Base-by-base conservation (phyloP, 75 land plant genomes). In the Adiantum capillusveneris region DNA sequence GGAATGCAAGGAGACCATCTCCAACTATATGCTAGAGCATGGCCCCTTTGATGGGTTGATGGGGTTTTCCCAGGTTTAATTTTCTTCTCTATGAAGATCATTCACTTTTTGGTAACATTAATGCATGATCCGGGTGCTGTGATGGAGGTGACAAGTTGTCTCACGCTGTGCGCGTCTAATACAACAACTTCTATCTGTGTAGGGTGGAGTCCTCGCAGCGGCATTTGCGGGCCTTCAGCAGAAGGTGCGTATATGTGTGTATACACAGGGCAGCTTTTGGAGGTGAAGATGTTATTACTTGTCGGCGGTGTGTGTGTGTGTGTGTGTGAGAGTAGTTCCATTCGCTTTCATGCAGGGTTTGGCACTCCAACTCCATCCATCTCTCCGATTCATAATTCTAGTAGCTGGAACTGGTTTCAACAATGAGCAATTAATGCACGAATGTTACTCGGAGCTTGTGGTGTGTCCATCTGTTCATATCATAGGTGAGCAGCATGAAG, bases 51-150 rank as follows among this genome's bases (percentile, higher is more conserved):
- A 91, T 84, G 97, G 97, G 22, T 53, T 87, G 11, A 75, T 91
- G n/a, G 97, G 97, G 22, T 91, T 91, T 73, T 91, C 97, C 19
- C 93, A 87, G 81, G 96, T 87, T 61, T 34, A 9, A n/a, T n/a
- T n/a, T n/a, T n/a, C n/a, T n/a, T n/a, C n/a, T n/a, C n/a, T n/a
- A n/a, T n/a, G n/a, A n/a, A n/a, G n/a, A n/a, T n/a, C n/a, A n/a
- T n/a, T n/a, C n/a, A n/a, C n/a, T n/a, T n/a, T n/a, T n/a, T n/a
- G n/a, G n/a, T n/a, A n/a, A n/a, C n/a, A n/a, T n/a, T n/a, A n/a
- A n/a, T n/a, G n/a, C n/a, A n/a, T 39, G 42, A 39, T 39, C 12
- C 13, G 7, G 42, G 42, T 39, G 42, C n/a, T n/a, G n/a, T n/a
- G n/a, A n/a, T n/a, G n/a, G n/a, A n/a, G n/a, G n/a, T n/a, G n/a